Base-by-base conservation (phyloP, 192 early-diverging fungal genomes). In the Entrophospora sp. region DNA sequence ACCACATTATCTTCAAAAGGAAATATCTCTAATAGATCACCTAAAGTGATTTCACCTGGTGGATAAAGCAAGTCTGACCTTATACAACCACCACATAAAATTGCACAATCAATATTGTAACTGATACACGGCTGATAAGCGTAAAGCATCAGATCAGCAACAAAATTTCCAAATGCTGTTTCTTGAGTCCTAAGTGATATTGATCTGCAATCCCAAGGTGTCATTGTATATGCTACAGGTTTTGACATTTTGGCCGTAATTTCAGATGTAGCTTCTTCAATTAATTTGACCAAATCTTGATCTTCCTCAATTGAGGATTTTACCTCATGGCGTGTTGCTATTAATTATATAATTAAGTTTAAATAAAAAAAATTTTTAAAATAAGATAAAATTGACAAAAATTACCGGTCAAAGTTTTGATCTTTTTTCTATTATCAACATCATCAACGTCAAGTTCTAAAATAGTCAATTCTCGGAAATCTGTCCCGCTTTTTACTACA, bases 1-100 rank as follows among this genome's bases (percentile, higher is more conserved):
- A 89, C 81, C 1, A 81, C 61, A 6, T 85, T 86, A 48, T 89
- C 87, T 42, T 83, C 80, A 25, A 87, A 89, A 27, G 87, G 87
- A 59, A 89, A 86, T 18, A 82, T 71, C 32, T 84, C 81, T 73
- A 86, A 77, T 25, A 89, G 70, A 46, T 87, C 84, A 18, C 79
- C 81, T 51, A 89, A 63, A 13, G 76, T 81, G 40, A 89, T 69
- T 16, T 70, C 67, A 4, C 85, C 87, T 24, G 73, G 52, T 81
- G 75, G 2, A 83, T 75, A 24, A 64, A 53, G 18, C 20, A 36
- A 76, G 64, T 89, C 87, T 16, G 82, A 83, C 14, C 87, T 78
- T 25, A 89, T 81, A 0, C 81, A 74, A 22, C 87, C 87, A 31
- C 85, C 87, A 51, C 77, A 81, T n/a, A 80, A 48, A 2, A 82